Evolutionary conservation across 1,139 yeast genomes (phyloP).

Genomic region (Hyphopichia burtonii): DNA sequence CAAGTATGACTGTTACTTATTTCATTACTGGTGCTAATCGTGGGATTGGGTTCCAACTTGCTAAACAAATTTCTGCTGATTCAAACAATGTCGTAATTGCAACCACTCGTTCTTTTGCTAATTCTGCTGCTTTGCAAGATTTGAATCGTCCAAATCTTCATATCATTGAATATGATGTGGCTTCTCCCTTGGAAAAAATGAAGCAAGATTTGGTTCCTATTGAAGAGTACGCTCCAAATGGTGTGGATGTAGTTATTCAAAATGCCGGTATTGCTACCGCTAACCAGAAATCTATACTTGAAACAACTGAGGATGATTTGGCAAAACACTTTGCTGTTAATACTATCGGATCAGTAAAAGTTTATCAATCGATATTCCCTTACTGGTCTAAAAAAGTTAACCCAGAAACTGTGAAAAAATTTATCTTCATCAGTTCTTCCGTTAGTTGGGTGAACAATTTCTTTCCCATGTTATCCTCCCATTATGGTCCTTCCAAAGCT

Average conservation of each 20-base stretch:
- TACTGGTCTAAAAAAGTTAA: slow-evolving; percentile 8
- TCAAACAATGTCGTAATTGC: slow-evolving; percentile 20
- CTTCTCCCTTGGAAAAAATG: neutral
- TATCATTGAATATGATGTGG: slow-evolving; percentile 4
- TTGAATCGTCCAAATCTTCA: slow-evolving; percentile 2
- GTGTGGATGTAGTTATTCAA: neutral
- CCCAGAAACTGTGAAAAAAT: slow-evolving; percentile 8
- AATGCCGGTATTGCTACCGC: slow-evolving; percentile 11
- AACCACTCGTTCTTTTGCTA: slow-evolving; percentile 13
- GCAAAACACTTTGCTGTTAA: slow-evolving; percentile 6
- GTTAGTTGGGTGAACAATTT: neutral
- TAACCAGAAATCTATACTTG: neutral
- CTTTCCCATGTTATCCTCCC: neutral
- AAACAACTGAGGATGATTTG: slow-evolving; percentile 3
- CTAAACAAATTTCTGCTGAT: slow-evolving; percentile 15
- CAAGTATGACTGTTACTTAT: slow-evolving; percentile 8
- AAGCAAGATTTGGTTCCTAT: slow-evolving; percentile 3
- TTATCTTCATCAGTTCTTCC: slow-evolving; percentile 5
- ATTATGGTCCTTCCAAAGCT: slow-evolving; percentile 35
- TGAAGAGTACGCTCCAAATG: slow-evolving; percentile 8
- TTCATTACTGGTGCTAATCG: slow-evolving; percentile 26
- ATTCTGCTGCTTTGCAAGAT: slow-evolving; percentile 8
- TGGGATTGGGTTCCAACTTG: slow-evolving; percentile 30
- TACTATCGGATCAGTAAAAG: slow-evolving; percentile 9
- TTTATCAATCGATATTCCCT: slow-evolving; percentile 8